Evolutionary conservation across 2,329 filamentous ascomycete species (phyloP).

Genomic region (Parasarocladium wereldwijsianum): DNA sequence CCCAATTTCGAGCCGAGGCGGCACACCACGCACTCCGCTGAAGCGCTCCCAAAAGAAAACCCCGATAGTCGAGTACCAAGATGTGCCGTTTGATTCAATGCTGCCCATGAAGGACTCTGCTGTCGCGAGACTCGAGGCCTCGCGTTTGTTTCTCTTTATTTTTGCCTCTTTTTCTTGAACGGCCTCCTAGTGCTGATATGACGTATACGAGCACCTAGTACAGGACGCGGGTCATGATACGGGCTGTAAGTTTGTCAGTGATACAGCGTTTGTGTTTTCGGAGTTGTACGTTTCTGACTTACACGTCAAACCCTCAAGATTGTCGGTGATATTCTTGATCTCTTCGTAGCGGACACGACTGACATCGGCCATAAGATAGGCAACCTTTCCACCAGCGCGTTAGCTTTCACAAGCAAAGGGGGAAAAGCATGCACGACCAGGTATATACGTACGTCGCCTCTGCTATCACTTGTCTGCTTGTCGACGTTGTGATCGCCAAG

Average conservation of each 20-base stretch:
- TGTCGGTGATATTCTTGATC: constrained; percentile 75
- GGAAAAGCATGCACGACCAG: too few species aligned
- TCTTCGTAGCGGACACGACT: constrained; percentile 69
- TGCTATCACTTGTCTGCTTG: constrained; percentile 95
- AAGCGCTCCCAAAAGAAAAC: too few species aligned
- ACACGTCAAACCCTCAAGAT: constrained; percentile 69
- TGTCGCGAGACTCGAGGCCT: too few species aligned
- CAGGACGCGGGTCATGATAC: constrained; percentile 31
- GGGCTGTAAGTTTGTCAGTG: constrained; percentile 16
- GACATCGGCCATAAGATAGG: constrained; percentile 96
- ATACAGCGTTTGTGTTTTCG: constrained; percentile 4
- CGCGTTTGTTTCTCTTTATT: too few species aligned
- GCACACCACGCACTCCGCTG: too few species aligned
- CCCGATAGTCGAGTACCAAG: too few species aligned
- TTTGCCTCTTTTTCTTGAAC: too few species aligned
- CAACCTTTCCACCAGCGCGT: constrained; percentile 34
- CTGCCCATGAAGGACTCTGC: too few species aligned
- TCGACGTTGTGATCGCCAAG: constrained; percentile 93
- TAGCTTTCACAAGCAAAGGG: background rate
- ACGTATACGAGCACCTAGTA: too few species aligned
- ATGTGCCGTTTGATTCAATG: too few species aligned
- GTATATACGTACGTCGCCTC: constrained; percentile 60
- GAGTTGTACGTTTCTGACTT: constrained; percentile 26
- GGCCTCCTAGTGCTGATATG: too few species aligned
- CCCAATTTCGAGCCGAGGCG: too few species aligned